Evolutionary conservation across 202 grass and related monocot genomes (phyloP).

Genomic region (Brachypodium distachyon): DNA sequence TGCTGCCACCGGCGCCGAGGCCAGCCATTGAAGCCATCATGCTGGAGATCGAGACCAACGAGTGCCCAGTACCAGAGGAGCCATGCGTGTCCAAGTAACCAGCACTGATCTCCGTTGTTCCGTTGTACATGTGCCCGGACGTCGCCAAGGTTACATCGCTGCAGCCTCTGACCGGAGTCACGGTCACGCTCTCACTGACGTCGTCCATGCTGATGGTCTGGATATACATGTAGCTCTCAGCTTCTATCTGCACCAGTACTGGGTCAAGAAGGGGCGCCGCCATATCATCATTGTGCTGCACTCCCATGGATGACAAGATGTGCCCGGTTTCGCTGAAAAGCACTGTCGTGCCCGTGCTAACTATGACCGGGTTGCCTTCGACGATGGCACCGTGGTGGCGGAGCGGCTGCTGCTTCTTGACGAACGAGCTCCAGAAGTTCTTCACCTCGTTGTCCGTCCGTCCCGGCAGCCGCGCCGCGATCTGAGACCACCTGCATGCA

Average conservation of each 20-base stretch:
- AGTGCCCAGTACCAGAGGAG: background rate
- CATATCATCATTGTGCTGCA: no score
- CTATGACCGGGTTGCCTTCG: slow-evolving; percentile 25
- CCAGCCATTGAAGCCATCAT: slow-evolving; percentile 21
- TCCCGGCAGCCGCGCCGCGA: slow-evolving; percentile 35
- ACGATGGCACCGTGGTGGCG: slow-evolving; percentile 24
- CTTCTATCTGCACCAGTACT: no score
- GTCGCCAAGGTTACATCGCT: background rate
- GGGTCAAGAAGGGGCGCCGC: no score
- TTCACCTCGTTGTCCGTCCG: slow-evolving; percentile 53
- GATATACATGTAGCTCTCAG: slow-evolving; percentile 6
- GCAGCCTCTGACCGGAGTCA: background rate
- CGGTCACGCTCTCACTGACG: background rate
- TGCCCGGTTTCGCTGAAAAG: slow-evolving; percentile 1
- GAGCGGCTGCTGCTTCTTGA: slow-evolving; percentile 47
- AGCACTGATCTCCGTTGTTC: background rate
- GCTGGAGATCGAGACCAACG: slow-evolving; percentile 31
- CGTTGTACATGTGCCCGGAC: background rate
- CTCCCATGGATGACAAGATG: background rate
- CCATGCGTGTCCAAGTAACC: background rate
- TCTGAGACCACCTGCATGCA: slow-evolving; percentile 37
- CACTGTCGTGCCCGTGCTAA: background rate
- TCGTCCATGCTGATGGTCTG: background rate
- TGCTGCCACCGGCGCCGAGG: background rate
- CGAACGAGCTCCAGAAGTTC: slow-evolving; percentile 49